Conservation (phyloP, 495 filamentous ascomycete species). For the Chaetomidium leptoderma region DNA sequence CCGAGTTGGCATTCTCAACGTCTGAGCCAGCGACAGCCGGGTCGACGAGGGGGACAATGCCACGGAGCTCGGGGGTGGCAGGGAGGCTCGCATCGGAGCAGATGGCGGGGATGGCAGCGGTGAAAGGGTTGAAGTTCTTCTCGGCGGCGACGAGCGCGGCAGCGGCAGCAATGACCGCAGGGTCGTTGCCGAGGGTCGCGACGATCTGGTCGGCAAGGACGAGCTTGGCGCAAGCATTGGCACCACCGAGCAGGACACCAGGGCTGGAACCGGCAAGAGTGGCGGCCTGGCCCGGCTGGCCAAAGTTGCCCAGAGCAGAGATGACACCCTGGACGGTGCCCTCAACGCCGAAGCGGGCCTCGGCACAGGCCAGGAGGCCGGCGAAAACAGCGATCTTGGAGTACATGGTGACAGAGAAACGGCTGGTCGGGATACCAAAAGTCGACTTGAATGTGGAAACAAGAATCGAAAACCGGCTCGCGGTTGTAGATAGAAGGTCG, state of each 20-base stretch:
- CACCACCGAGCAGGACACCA: conserved; percentile 51
- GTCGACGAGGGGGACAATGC: conserved; percentile 58
- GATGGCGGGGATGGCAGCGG: conserved; percentile 49
- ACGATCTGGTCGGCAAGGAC: conserved; percentile 56
- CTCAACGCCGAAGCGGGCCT: conserved; percentile 56
- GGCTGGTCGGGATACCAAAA: conserved; percentile 20
- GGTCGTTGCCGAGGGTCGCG: conserved; percentile 48
- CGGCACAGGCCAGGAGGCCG: conserved; percentile 43
- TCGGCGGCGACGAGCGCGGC: conserved; percentile 58
- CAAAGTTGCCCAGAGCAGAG: conserved; percentile 43
- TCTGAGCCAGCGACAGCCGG: conserved; percentile 51
- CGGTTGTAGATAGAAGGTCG: conserved; percentile 33
- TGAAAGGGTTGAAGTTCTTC: conserved; percentile 65
- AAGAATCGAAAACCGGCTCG: conserved; percentile 37
- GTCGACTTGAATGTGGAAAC: conserved; percentile 25
- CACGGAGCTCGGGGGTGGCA: conserved; percentile 51
- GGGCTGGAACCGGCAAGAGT: conserved; percentile 53
- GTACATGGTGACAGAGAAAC: conserved; percentile 38
- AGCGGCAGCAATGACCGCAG: conserved; percentile 52
- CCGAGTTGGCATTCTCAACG: conserved; percentile 52
- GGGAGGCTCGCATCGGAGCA: conserved; percentile 56
- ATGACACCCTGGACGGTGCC: conserved; percentile 43
- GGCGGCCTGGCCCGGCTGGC: conserved; percentile 48
- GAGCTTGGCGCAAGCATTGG: conserved; percentile 59
- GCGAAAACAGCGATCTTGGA: conserved; percentile 41